phyloP scores from a whole-genome alignment of 129 eudicot genomes.

The Chrysanthemum lavandulifolium region DNA sequence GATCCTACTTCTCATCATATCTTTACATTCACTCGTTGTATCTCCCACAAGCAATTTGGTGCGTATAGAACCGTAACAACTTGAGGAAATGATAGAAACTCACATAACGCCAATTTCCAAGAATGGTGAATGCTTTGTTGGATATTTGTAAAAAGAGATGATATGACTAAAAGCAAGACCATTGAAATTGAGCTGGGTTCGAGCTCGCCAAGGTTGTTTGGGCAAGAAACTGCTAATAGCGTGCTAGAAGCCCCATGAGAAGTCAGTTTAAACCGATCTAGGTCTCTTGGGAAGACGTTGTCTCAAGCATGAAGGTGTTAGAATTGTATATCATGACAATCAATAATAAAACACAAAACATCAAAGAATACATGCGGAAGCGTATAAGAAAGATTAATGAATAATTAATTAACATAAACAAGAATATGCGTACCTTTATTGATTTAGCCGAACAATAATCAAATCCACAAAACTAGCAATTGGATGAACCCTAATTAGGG shows the following conservation, averaged over 20 bases:
- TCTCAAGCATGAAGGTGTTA: no score
- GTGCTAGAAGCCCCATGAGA: constrained; percentile 48
- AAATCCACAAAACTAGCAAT: no score
- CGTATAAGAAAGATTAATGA: no score
- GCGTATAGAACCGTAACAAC: constrained; percentile 43
- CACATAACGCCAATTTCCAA: constrained; percentile 50
- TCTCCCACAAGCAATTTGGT: constrained; percentile 79
- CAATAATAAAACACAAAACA: no score
- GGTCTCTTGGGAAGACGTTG: background rate
- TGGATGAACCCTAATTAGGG: no score
- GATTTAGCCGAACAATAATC: no score
- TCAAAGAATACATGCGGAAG: no score
- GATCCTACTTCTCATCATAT: constrained; percentile 64
- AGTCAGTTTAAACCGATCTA: constrained; percentile 25
- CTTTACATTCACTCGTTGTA: constrained; percentile 60
- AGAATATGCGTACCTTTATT: no score
- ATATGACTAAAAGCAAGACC: constrained; percentile 51
- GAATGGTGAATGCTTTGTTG: constrained; percentile 63
- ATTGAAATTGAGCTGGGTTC: constrained; percentile 80
- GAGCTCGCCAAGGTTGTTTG: constrained; percentile 79
- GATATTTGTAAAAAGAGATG: constrained; percentile 70
- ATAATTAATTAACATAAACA: no score
- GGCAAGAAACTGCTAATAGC: constrained; percentile 63
- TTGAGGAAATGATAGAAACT: constrained; percentile 67
- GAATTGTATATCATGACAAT: no score